phyloP scores from a whole-genome alignment of 306 rosid species.

The Oxytropis ochrocephala region DNA sequence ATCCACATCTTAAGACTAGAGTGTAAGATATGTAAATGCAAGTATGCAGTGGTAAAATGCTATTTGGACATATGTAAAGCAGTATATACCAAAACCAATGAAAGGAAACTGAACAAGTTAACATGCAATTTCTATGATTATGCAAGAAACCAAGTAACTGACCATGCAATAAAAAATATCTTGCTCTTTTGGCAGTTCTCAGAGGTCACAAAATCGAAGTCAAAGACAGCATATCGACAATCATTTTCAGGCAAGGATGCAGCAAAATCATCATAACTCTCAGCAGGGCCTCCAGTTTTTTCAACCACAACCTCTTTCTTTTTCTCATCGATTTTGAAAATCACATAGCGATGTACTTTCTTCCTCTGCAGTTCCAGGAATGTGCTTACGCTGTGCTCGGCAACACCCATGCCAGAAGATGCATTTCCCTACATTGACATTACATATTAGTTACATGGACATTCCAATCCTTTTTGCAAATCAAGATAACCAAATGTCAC shows the following conservation, averaged over 20 bases:
- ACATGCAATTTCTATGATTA: not conserved
- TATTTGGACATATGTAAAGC: not conserved
- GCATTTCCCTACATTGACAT: slow-evolving; percentile 45
- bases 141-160: slow-evolving; percentile 36
- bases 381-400: slow-evolving; percentile 52
- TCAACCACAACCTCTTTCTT: slow-evolving; percentile 77
- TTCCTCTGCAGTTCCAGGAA: slow-evolving; percentile 72
- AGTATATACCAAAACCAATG: not conserved
- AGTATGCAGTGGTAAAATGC: slow-evolving; percentile 1
- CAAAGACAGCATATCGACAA: slow-evolving; percentile 72
- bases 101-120: not conserved
- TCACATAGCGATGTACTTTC: slow-evolving; percentile 68
- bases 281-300: slow-evolving; percentile 75
- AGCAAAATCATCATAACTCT: slow-evolving; percentile 67
- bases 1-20: not conserved
- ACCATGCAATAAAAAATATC: slow-evolving; percentile 75
- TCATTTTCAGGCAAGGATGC: slow-evolving; percentile 78
- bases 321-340: slow-evolving; percentile 77
- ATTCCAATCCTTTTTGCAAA: not conserved
- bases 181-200: slow-evolving; percentile 86
- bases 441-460: not conserved
- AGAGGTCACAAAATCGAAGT: slow-evolving; percentile 66
- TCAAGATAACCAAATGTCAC: no score
- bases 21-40: not conserved
- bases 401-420: slow-evolving; percentile 80